phyloP scores from a whole-genome alignment of 192 early-diverging fungal genomes.

The Backusella liffmaniae region DNA sequence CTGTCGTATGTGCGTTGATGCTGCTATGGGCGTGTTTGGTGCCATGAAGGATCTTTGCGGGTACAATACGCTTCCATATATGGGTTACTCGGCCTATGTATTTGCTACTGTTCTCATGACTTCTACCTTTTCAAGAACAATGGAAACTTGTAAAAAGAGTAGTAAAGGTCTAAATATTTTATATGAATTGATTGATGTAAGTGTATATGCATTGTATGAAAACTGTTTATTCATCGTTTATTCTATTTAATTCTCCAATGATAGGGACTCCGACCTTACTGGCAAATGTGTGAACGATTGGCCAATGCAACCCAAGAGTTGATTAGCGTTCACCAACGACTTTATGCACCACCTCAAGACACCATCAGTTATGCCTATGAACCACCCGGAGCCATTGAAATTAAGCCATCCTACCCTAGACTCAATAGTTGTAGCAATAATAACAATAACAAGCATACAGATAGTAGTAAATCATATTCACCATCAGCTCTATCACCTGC shows the following conservation, averaged over 20 bases:
- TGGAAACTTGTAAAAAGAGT: slow-evolving; percentile 18
- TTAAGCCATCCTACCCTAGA: not conserved
- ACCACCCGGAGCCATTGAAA: not conserved
- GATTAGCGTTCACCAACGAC: slow-evolving; percentile 13
- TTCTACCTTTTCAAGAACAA: slow-evolving; percentile 12
- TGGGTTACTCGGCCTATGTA: slow-evolving; percentile 30
- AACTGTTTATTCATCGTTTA: not conserved
- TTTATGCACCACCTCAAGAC: slow-evolving; percentile 11
- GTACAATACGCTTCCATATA: slow-evolving; percentile 22
- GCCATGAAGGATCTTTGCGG: slow-evolving; percentile 23
- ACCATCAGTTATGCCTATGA: slow-evolving; percentile 1
- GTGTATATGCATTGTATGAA: not conserved
- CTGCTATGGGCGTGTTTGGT: slow-evolving; percentile 22
- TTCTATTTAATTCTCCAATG: not conserved
- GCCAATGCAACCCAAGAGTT: slow-evolving; percentile 25
- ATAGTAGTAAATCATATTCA: not conserved
- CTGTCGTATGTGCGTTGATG: slow-evolving; percentile 21
- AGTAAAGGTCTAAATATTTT: slow-evolving; percentile 12
- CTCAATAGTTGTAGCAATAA: not conserved
- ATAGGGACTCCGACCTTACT: slow-evolving; percentile 25
- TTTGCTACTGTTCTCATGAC: slow-evolving; percentile 35
- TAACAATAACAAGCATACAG: not conserved
- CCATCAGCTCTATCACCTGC: not conserved
- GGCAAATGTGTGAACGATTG: slow-evolving; percentile 32
- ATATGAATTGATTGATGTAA: slow-evolving; percentile 24